phyloP scores from a whole-genome alignment of 176 grass and related monocot genomes.

The Themeda triandra region DNA sequence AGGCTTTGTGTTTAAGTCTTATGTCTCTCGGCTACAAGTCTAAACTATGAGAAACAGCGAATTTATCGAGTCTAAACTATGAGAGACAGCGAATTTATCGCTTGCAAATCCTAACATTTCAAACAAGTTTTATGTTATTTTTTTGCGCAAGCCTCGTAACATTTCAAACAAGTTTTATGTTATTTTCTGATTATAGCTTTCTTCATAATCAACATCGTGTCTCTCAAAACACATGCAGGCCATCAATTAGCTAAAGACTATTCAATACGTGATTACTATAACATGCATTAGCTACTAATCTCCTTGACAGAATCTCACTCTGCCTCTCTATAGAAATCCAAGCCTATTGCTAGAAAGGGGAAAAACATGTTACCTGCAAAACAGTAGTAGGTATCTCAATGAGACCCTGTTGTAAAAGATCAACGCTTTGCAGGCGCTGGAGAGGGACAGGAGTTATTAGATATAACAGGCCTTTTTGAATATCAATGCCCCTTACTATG shows the following conservation, averaged over 20 bases:
- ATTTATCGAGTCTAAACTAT: too few relatives aligned
- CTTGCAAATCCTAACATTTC: background rate
- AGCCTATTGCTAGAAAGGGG: background rate
- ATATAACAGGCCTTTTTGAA: conserved; percentile 62
- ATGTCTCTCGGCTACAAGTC: too few relatives aligned
- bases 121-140: too few relatives aligned
- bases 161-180: background rate
- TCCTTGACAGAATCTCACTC: background rate
- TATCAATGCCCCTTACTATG: conserved; percentile 75
- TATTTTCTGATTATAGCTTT: background rate
- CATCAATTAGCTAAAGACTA: background rate
- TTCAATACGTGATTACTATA: background rate
- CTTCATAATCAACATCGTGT: background rate
- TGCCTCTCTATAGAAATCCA: background rate
- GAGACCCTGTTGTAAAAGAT: conserved; percentile 88
- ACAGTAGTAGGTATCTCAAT: conserved; percentile 73
- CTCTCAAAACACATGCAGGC: background rate
- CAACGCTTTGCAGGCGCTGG: conserved; percentile 51
- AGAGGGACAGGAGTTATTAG: conserved; percentile 78
- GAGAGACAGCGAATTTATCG: background rate
- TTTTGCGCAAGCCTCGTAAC: too few relatives aligned
- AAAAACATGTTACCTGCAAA: conserved; percentile 56
- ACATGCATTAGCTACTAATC: background rate
- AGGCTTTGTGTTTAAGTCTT: background rate
- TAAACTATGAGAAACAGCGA: background rate